A percentile compares a stretch with the other conserved stretches of the same genome.
Evolutionary conservation across 257 asterid genomes (phyloP).

Genomic region (Solanum gandarillasii): DNA sequence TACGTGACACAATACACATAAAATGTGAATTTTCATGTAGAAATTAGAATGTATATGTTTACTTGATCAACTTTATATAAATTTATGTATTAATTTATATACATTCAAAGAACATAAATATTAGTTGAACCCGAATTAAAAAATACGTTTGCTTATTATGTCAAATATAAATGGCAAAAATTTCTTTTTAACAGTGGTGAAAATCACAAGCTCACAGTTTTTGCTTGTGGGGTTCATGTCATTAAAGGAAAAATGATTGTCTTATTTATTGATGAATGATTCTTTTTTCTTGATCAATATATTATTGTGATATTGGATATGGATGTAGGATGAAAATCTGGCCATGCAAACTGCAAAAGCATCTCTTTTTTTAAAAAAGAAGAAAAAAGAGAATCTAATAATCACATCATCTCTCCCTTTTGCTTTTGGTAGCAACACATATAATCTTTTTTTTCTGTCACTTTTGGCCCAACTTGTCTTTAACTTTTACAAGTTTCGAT

Average conservation of each 20-base stretch:
- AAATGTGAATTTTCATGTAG: rapidly evolving
- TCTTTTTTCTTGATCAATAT: not conserved
- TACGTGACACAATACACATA: not conserved
- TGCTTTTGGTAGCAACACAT: slow-evolving; percentile 35
- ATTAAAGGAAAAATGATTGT: not conserved
- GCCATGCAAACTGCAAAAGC: slow-evolving; percentile 52
- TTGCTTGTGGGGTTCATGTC: not conserved
- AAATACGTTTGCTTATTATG: rapidly evolving
- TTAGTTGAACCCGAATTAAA: too few species aligned
- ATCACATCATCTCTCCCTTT: slow-evolving; percentile 6
- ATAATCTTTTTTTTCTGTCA: slow-evolving; percentile 13
- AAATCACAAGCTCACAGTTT: not conserved
- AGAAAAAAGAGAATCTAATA: not conserved
- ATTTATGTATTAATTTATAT: too few species aligned
- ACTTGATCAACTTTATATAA: not conserved
- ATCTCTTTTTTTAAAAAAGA: slow-evolving; percentile 5
- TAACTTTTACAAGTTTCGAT: slow-evolving; percentile 32
- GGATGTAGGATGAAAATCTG: not conserved
- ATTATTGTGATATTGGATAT: slow-evolving; percentile 2
- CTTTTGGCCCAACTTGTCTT: slow-evolving; percentile 38
- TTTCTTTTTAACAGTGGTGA: not conserved
- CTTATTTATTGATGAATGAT: slow-evolving; percentile 2
- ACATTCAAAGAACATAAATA: too few species aligned
- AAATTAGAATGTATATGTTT: not conserved
- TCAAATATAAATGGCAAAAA: not conserved